These are phyloP conservation scores for Anacardium occidentale DNA, from an alignment of 345 rosid species.

Conservation along the genomic window DNA sequence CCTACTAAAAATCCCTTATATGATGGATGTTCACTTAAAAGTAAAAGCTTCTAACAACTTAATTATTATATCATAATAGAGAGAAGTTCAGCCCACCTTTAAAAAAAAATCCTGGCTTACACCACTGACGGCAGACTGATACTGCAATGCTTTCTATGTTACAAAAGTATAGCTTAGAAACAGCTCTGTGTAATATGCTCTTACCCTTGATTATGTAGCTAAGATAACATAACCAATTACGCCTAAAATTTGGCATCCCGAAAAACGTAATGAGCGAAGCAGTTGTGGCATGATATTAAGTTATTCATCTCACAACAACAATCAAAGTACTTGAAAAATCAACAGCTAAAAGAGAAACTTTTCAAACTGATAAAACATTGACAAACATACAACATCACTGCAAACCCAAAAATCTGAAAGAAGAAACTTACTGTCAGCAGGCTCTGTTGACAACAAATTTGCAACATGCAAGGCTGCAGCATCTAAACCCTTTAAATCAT, in stretches of 20 bases:
- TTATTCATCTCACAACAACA: not conserved
- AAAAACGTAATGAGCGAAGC: not conserved
- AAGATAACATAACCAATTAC: not conserved
- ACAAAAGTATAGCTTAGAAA: slow-evolving; percentile 2
- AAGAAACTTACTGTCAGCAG: slow-evolving; percentile 79
- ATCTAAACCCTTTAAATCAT: slow-evolving; percentile 88
- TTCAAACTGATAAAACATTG: not conserved
- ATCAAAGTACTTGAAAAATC: slow-evolving; percentile 5
- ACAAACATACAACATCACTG: not conserved
- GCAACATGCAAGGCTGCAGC: slow-evolving; percentile 93
- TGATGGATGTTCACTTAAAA: no score
- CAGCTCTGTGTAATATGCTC: not conserved
- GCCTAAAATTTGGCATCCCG: not conserved
- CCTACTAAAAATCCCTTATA: no score
- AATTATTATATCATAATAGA: no score
- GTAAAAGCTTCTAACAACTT: no score
- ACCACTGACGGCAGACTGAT: not conserved
- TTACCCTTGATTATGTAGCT: not conserved
- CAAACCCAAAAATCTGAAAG: slow-evolving; percentile 13
- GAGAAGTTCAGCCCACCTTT: no score
- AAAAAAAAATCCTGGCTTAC: no score
- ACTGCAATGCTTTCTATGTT: not conserved
- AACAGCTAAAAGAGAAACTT: not conserved
- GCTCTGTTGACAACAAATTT: slow-evolving; percentile 85
- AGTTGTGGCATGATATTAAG: not conserved